phyloP scores from a whole-genome alignment of 129 eudicot genomes.

The Gnaphalium uliginosum region DNA sequence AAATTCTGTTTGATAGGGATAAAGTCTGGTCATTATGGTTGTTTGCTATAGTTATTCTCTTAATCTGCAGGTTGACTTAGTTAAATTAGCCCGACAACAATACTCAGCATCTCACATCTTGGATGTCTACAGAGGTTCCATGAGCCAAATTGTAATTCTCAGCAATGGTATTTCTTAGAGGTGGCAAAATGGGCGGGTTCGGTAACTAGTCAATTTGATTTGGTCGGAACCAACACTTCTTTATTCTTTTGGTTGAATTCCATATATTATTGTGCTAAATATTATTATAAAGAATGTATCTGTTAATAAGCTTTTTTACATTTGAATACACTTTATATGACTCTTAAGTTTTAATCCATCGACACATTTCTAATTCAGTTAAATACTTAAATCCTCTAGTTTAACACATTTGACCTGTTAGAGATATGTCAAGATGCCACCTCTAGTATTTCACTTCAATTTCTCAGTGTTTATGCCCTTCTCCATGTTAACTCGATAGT shows the following conservation, averaged over 20 bases:
- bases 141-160: slow-evolving; percentile 77
- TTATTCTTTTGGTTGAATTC: not conserved
- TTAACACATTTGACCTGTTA: not conserved
- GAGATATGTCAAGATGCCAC: not conserved
- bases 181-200: not conserved
- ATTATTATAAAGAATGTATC: not conserved
- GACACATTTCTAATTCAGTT: not conserved
- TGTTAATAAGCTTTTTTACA: not conserved
- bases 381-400: not conserved
- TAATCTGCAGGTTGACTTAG: slow-evolving; percentile 71
- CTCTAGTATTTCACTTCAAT: not conserved
- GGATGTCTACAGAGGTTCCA: slow-evolving; percentile 95
- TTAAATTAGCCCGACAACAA: slow-evolving; percentile 64
- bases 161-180: not conserved
- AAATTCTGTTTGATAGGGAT: slow-evolving; percentile 18
- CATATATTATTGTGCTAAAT: not conserved
- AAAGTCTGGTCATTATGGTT: slow-evolving; percentile 7
- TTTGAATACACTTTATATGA: not conserved
- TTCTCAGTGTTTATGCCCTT: slow-evolving; percentile 21
- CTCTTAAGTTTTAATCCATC: not conserved
- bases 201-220: not conserved
- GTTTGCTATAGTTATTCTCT: slow-evolving; percentile 12
- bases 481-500: slow-evolving; percentile 16
- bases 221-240: not conserved
- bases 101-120: slow-evolving; percentile 80